Conservation (phyloP, 1,284 basidiomycete genomes). For the Irpex sp. region DNA sequence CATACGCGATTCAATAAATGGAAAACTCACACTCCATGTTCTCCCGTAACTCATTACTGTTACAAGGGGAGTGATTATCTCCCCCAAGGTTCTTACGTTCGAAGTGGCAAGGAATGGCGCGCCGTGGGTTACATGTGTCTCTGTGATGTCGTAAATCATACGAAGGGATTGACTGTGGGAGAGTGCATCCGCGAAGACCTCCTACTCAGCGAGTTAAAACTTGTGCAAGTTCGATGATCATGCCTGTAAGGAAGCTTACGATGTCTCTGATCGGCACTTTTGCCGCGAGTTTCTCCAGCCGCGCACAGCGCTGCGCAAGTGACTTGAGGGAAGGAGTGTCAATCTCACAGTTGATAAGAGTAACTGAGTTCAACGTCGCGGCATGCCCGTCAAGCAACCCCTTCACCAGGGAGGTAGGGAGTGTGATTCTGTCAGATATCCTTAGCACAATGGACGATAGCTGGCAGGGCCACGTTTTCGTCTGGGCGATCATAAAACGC, state of each 20-base stretch:
- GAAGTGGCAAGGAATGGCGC: slow-evolving; percentile 39
- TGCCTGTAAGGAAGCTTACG: slow-evolving; percentile 30
- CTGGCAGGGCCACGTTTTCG: slow-evolving; percentile 32
- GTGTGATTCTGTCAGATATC: slow-evolving; percentile 39
- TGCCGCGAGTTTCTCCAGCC: slow-evolving; percentile 49
- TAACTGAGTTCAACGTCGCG: slow-evolving; percentile 39
- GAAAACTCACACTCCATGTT: slow-evolving; percentile 50
- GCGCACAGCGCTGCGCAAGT: slow-evolving; percentile 41
- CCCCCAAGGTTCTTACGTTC: slow-evolving; percentile 42
- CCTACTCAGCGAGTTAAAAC: slow-evolving; percentile 14
- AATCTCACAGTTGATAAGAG: slow-evolving; percentile 46
- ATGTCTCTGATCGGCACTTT: slow-evolving; percentile 48
- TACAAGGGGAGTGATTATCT: slow-evolving; percentile 34
- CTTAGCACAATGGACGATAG: slow-evolving; percentile 47
- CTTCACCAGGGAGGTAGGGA: slow-evolving; percentile 37
- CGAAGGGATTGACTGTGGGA: slow-evolving; percentile 36
- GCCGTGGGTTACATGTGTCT: slow-evolving; percentile 41
- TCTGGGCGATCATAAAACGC: slow-evolving; percentile 32
- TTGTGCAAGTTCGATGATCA: too few species aligned
- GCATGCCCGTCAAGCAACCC: slow-evolving; percentile 42
- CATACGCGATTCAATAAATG: not conserved
- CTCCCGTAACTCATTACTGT: slow-evolving; percentile 51
- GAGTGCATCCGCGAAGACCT: slow-evolving; percentile 30
- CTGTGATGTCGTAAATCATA: slow-evolving; percentile 45
- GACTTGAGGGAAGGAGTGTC: slow-evolving; percentile 33